Evolutionary conservation across 2,329 filamentous ascomycete species (phyloP).

Genomic region (Talaromyces marneffei): DNA sequence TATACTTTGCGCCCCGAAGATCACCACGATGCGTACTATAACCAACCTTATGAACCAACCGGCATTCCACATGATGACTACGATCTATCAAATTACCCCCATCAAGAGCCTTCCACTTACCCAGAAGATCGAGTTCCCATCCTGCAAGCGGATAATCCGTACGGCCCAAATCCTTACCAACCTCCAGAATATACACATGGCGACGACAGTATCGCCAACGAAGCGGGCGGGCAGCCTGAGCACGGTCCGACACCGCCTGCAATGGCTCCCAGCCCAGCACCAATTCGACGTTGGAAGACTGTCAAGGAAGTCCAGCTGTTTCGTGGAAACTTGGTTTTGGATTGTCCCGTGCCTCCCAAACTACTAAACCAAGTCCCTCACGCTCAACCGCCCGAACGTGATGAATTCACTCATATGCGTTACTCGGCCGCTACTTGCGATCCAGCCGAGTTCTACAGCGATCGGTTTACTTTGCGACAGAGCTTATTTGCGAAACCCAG

Average conservation of each 20-base stretch:
- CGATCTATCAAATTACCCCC: constrained; percentile 51
- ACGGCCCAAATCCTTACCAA: constrained; percentile 59
- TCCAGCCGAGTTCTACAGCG: constrained; percentile 76
- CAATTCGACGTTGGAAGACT: constrained; percentile 89
- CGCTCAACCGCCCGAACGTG: constrained; percentile 70
- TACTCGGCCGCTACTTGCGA: constrained; percentile 95
- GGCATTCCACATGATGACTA: constrained; percentile 51
- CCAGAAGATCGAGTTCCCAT: constrained; percentile 73
- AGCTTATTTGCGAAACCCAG: constrained; percentile 85
- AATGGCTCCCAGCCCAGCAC: constrained; percentile 49
- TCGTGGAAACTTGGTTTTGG: constrained; percentile 91
- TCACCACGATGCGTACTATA: constrained; percentile 83
- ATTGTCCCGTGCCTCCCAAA: constrained; percentile 88
- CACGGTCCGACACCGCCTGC: constrained; percentile 12
- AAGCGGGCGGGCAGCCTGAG: constrained; percentile 13
- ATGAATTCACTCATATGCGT: constrained; percentile 71
- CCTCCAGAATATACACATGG: constrained; percentile 47
- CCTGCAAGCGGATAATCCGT: constrained; percentile 58
- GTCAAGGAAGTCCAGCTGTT: constrained; percentile 98
- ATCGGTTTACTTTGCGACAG: constrained; percentile 87
- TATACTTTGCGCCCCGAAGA: constrained; percentile 75
- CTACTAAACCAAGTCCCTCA: constrained; percentile 83
- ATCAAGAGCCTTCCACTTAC: constrained; percentile 48
- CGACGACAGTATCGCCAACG: constrained; percentile 41
- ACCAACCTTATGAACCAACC: constrained; percentile 70